Base-by-base conservation (phyloP, 148 eudicot genomes). In the Vaccinium myrtillus region DNA sequence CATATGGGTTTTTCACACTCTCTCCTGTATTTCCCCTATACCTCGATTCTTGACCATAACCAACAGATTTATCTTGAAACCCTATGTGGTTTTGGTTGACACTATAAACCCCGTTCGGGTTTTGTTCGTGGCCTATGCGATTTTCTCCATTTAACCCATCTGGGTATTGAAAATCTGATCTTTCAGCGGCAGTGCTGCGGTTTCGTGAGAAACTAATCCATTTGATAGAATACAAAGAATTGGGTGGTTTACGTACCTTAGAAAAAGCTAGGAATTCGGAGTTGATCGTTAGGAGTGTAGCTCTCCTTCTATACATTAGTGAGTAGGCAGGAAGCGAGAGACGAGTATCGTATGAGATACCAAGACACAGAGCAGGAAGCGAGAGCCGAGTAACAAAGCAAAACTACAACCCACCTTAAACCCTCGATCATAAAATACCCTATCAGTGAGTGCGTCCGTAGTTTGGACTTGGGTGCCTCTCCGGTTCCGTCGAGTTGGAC, bases 261-360 rank as follows among this genome's bases (percentile, higher is more conserved):
- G 83, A 56, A 15, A 87, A 69, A 39, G 82, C 50, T 70, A 46
- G 19, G 67, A 90, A 61, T 36, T 36, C 39, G 36, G 81, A 83
- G 49, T 71, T 85, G 84, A 89, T 69, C 14, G 90, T 83, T 74
- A 87, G 48, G 61, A 87, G 75, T 16, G 85, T 77, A 21, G 88
- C 93, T 76, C 87, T 87, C 84, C 86, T 90, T 75, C 87, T 79
- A 80, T 80, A 89, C 94, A 91, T 91, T 67, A 71, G 56, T 46
- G 61, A 78, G 81, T 53, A 36, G 39, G 39, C 39, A 36, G 39
- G 39, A 36, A 36, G 39, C 39, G 39, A 36, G 39, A 36, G 39
- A 36, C 39, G 39, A 36, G 39, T 36, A 36, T 36, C 39, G 39
- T 36, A 2, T 36, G 39, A 36, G 39, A 36, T 36, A 36, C 3